Percentiles rank a stretch among this genome's conserved stretches.
These are phyloP conservation scores for Sporobolomyces pararoseus DNA, from an alignment of 768 basidiomycete species.

Conservation along the genomic window DNA sequence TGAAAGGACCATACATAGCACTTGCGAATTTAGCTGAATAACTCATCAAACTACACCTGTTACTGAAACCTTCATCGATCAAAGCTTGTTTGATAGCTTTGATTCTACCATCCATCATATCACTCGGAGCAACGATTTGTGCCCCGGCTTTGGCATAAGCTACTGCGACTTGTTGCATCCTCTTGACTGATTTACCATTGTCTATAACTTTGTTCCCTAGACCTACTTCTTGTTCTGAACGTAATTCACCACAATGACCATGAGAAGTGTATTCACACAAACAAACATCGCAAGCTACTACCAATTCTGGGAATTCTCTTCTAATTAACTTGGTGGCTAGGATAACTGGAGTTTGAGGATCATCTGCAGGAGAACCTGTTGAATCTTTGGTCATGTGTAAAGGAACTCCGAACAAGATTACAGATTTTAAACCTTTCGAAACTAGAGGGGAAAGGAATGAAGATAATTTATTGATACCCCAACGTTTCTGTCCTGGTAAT, in stretches of 20 bases:
- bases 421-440: conserved; percentile 79
- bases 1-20: conserved; percentile 89
- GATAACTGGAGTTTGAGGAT: conserved; percentile 84
- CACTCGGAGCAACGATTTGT: conserved; percentile 95
- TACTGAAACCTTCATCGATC: conserved; percentile 77
- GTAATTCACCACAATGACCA: conserved; percentile 82
- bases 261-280: conserved; percentile 99
- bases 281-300: conserved; percentile 92
- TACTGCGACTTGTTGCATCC: conserved; percentile 87
- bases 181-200: conserved; percentile 69
- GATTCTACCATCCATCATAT: conserved; percentile 97
- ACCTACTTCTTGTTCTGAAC: conserved; percentile 57
- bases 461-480: conserved; percentile 92
- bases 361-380: conserved; percentile 82
- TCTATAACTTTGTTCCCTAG: conserved; percentile 58
- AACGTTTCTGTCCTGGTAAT: conserved; percentile 81
- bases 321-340: conserved; percentile 78
- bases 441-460: conserved; percentile 82
- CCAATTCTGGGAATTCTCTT: conserved; percentile 71
- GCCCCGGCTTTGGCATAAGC: conserved; percentile 93
- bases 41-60: conserved; percentile 87
- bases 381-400: conserved; percentile 73
- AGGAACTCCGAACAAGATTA: conserved; percentile 93
- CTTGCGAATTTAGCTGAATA: conserved; percentile 98
- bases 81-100: conserved; percentile 79